A percentile compares a stretch with the other conserved stretches of the same genome.
phyloP scores from a whole-genome alignment of 495 filamentous ascomycete genomes.

The Xylaria grammica region DNA sequence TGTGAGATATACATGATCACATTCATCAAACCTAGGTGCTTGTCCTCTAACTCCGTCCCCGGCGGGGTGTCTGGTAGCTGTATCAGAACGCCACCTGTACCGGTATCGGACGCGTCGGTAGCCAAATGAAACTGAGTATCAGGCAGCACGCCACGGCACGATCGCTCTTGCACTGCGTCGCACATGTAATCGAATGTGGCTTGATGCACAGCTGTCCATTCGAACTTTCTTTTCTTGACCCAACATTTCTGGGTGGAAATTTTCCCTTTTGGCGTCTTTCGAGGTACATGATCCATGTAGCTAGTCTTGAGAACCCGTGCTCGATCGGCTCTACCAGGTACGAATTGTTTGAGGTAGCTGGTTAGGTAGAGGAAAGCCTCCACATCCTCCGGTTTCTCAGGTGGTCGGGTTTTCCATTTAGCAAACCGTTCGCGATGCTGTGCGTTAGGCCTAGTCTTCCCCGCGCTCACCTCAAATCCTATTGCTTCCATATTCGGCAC shows the following conservation, averaged over 20 bases:
- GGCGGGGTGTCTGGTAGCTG: background rate
- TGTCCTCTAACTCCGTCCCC: background rate
- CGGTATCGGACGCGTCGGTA: background rate
- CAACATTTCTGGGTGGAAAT: background rate
- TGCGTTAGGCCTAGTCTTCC: background rate
- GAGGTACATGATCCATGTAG: background rate
- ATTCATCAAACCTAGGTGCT: background rate
- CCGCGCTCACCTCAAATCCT: background rate
- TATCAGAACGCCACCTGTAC: background rate
- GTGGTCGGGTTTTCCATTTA: background rate
- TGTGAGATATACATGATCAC: constrained; percentile 1
- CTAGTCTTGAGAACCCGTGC: background rate
- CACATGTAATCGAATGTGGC: background rate
- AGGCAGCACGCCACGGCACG: background rate
- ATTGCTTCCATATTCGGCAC: background rate
- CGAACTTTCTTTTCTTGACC: background rate
- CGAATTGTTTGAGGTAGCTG: background rate
- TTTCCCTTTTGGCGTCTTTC: background rate
- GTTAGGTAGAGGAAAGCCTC: background rate
- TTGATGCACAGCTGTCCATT: background rate
- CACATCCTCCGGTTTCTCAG: background rate
- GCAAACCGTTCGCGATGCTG: background rate
- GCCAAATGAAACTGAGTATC: background rate
- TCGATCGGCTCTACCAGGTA: background rate
- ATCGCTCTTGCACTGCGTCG: background rate